A percentile compares a stretch with the other conserved stretches of the same genome.
These are phyloP conservation scores for Neolentinus lepideus DNA, from an alignment of 1,284 basidiomycete species.

Conservation along the genomic window DNA sequence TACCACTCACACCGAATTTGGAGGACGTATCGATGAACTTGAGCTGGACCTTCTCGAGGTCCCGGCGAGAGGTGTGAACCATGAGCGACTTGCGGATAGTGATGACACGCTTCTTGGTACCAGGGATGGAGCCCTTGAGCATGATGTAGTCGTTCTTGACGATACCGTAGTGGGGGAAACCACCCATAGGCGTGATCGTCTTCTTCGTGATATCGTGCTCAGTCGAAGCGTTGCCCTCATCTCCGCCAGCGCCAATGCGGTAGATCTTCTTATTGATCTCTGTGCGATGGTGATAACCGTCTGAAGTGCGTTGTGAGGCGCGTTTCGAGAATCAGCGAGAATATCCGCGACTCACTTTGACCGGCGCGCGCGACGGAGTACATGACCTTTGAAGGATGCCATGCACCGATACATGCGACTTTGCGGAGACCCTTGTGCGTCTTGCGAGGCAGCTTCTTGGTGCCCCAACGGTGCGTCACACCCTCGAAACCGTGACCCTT, in stretches of 20 bases:
- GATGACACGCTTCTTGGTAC: slow-evolving; percentile 97
- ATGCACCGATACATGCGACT: slow-evolving; percentile 99
- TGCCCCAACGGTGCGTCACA: slow-evolving; percentile 99
- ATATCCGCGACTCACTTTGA: slow-evolving; percentile 67
- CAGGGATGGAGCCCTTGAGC: slow-evolving; percentile 91
- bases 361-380: slow-evolving; percentile 99
- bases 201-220: slow-evolving; percentile 94
- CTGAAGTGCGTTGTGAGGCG: slow-evolving; percentile 28
- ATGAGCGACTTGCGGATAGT: slow-evolving; percentile 87
- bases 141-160: slow-evolving; percentile 98
- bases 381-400: slow-evolving; percentile 99
- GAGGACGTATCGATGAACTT: slow-evolving; percentile 99
- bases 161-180: slow-evolving; percentile 98
- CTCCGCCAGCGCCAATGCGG: slow-evolving; percentile 82
- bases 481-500: slow-evolving; percentile 99
- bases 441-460: slow-evolving; percentile 97
- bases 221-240: slow-evolving; percentile 86
- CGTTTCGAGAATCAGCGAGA: background rate
- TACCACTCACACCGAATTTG: slow-evolving; percentile 76
- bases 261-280: slow-evolving; percentile 99
- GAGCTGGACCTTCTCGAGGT: slow-evolving; percentile 95
- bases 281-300: slow-evolving; percentile 99
- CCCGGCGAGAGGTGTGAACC: slow-evolving; percentile 82
- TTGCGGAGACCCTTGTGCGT: slow-evolving; percentile 99
- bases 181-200: slow-evolving; percentile 96